Evolutionary conservation across 176 grass and related monocot species (phyloP), one percentile per base, ranked within the genome.

Genomic region (Musa troglodytarum): DNA sequence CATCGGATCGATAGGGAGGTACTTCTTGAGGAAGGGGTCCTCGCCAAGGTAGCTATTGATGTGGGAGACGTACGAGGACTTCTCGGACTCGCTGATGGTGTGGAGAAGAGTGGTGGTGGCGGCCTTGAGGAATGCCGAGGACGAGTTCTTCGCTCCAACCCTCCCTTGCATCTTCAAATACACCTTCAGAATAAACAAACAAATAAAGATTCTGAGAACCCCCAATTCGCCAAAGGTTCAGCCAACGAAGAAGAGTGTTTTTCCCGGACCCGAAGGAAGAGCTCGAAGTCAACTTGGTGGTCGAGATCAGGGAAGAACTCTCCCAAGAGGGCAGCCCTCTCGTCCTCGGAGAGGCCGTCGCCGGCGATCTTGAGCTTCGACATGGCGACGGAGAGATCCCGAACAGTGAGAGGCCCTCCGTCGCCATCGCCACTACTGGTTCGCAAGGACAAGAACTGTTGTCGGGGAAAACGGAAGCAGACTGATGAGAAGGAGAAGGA

Each of bases 51-150:
- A 97, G 54, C 78, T 87, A 78, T 97, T 97, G 65, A 97, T 97
- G 63, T 93, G 93, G 23, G 82, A 87, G 26, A 97, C 93, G 74
- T 97, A 97, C 61, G 93, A 89, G 0, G 87, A 72, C 85, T 96
- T 96, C 79, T 96, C 93, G 25, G 93, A 90, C 65, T 92, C 89
- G 76, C 93, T 97, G 55, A 97, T 97, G 28, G 88, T 93, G 78
- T 97, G 93, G 11, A 97, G 88, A 69, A 93, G 87, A 21, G 93
- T 97, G 55, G 90, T 97, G 43, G 90, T 97, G n/a, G 90, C 82
- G n/a, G 87, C 90, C 74, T 89, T 97, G 56, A 97, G 88, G 66
- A 80, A 80, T 20, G 67, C 78, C n/a, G 78, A 80, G 17, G 68
- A 80, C 54, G 78, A 80, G 67, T 28, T 80, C 78, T 80, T 65